Base-by-base conservation (phyloP, 139 green algal species). In the Desmodesmus armatus region DNA sequence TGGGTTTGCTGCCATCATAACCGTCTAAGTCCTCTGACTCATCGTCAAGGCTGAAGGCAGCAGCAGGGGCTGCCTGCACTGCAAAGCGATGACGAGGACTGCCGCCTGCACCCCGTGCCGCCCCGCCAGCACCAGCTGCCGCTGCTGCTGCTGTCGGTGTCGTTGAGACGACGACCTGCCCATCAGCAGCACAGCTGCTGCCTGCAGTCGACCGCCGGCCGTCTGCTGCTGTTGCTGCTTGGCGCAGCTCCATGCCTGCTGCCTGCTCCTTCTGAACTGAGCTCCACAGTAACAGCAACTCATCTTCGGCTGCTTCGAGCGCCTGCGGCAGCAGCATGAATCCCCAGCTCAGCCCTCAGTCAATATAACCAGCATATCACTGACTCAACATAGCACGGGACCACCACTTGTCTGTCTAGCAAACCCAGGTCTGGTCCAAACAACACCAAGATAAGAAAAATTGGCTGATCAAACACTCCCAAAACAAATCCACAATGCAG, bases 221-320 rank as follows among this genome's bases (percentile, higher is more conserved):
- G 23, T 49, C 23, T 63, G 80, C 11, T 82, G 47, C 76, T 70
- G 76, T 29, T 71, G 41, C 43, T 60, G 76, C 76, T 87, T n/a
- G 80, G 49, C 83, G 80, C 44, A 80, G 81, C 86, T 84, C 80
- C 58, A 89, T 40, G 4, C 86, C 85, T 0, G 88, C 90, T 19
- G 69, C 87, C 79, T 91, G 87, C 58, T 97, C 93, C 78, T 93
- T 94, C 89, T 98, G 91, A 44, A 97, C 93, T 5, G 80, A 72
- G 77, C 85, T 93, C 95, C 95, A 98, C 75, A 98, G 90, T 80
- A 93, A 76, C 85, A 98, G 82, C 83, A 98, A 88, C 93, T 97
- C 95, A 55, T 94, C 87, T 84, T 98, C 94, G 13, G 94, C 94
- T n/a, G 69, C 39, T 15, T 62, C 79, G 37, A 88, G 37, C 0